Evolutionary conservation across 805 yeast species (phyloP), one percentile per base, ranked within the genome.

Genomic region (Saturnispora sanitii): DNA sequence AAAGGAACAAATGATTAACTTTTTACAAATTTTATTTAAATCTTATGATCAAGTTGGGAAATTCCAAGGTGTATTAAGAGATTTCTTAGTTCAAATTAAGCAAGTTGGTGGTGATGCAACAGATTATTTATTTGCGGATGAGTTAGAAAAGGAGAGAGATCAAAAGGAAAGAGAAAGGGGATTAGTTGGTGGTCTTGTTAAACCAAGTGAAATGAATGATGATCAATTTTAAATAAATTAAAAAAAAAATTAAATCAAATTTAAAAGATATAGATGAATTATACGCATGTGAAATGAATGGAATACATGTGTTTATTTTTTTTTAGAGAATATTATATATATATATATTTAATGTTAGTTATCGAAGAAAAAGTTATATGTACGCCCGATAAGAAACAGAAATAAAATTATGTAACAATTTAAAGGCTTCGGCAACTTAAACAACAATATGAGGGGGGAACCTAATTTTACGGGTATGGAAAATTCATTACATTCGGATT

Each of bases 31-130:
- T 5, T 70, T 92, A 57, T 74, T 83, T 29, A 61, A 74, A 13
- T 78, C 80, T 40, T 85, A 85, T 56, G 77, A 73, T 44, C 92
- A 85, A 53, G 79, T 78, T 45, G 58, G 61, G 47, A 82, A 77
- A 57, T 92, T 92, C 68, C 79, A 77, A 62, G 85, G 85, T 39
- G 80, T 82, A 9, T 69, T 92, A 52, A 80, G 97, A 63, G 99
- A 92, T 64, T 92, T 92, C 75, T 72, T 92, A 59, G 94, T 92
- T 33, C 97, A 92, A 67, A 84, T 90, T 61, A 88, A 87, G 64
- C 95, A 90, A 64, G 77, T 74, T 56, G 98, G 97, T 45, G 97
- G 97, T 23, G 95, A 85, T 59, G 79, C 94, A 42, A 86, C 95
- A 18, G 96, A 88, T 59, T 92, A 92, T 59, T 68, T 90, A 58